A percentile compares a stretch with the other conserved stretches of the same genome.
Evolutionary conservation across 805 yeast genomes (phyloP).

Genomic region (Kodamaea restingae): DNA sequence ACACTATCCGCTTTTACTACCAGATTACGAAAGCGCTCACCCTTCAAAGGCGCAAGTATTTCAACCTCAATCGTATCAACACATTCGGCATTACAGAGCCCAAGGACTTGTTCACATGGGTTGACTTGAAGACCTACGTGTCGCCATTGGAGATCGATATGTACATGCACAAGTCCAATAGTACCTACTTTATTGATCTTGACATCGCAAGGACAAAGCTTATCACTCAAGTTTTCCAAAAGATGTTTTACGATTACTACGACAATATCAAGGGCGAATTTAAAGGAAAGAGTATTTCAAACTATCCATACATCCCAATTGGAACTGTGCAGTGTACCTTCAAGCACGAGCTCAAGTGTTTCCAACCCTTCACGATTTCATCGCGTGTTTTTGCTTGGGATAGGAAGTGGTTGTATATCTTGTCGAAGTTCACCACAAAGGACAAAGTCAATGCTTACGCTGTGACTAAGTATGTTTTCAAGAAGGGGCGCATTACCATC

Average conservation of each 20-base stretch:
- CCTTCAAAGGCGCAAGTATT: conserved; percentile 26
- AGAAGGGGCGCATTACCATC: conserved; percentile 70
- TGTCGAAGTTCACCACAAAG: conserved; percentile 54
- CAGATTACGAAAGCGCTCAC: conserved; percentile 40
- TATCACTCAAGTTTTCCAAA: conserved; percentile 54
- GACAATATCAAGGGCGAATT: conserved; percentile 37
- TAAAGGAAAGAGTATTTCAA: conserved; percentile 20
- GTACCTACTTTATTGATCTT: conserved; percentile 77
- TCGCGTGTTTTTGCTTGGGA: conserved; percentile 78
- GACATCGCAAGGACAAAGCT: conserved; percentile 73
- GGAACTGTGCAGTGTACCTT: conserved; percentile 68
- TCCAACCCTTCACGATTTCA: conserved; percentile 50
- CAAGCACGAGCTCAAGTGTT: conserved; percentile 69
- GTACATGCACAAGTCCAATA: conserved; percentile 82
- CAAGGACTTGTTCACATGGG: conserved; percentile 40
- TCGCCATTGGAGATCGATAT: conserved; percentile 81
- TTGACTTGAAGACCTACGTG: conserved; percentile 48
- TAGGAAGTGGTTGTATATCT: conserved; percentile 75
- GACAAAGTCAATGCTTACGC: conserved; percentile 50
- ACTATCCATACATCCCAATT: conserved; percentile 68
- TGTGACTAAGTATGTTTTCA: conserved; percentile 77
- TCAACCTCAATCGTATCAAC: conserved; percentile 21
- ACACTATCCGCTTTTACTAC: conserved; percentile 58
- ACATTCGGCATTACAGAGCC: conserved; percentile 29
- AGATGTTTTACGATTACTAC: conserved; percentile 45